Percentiles rank a stretch among this genome's conserved stretches.
phyloP scores from a whole-genome alignment of 257 asterid species.

The Przewalskia tangutica region DNA sequence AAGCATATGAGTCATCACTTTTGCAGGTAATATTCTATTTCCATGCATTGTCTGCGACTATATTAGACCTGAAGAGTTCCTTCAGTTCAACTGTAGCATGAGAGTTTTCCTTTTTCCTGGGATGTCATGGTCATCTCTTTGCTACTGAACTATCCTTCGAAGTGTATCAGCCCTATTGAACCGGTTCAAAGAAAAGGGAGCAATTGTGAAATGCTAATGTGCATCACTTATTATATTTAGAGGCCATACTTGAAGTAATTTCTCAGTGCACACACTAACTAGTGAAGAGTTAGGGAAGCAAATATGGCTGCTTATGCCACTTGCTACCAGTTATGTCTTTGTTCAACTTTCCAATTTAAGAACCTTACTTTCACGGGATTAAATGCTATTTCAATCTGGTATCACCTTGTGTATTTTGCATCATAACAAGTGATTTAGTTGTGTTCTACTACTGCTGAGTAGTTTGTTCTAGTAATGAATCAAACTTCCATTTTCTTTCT shows the following conservation, averaged over 20 bases:
- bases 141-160: neutral
- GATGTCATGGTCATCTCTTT: neutral
- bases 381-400: neutral
- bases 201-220: neutral
- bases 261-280: neutral
- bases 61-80: neutral
- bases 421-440: neutral
- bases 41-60: neutral
- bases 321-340: neutral
- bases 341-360: neutral
- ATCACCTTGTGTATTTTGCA: neutral
- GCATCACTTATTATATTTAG: neutral
- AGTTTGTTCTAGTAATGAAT: neutral
- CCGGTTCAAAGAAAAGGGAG: neutral
- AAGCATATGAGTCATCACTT: constrained; percentile 34
- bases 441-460: neutral
- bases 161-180: neutral
- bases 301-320: neutral
- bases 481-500: neutral
- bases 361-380: neutral
- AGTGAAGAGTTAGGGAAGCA: neutral
- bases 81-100: neutral
- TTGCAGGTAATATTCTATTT: constrained; percentile 55
- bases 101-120: neutral
- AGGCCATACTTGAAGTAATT: neutral